A percentile compares a stretch with the other conserved stretches of the same genome.
Evolutionary conservation across 2,329 filamentous ascomycete genomes (phyloP).

Genomic region (Aspergillus phoenicis): DNA sequence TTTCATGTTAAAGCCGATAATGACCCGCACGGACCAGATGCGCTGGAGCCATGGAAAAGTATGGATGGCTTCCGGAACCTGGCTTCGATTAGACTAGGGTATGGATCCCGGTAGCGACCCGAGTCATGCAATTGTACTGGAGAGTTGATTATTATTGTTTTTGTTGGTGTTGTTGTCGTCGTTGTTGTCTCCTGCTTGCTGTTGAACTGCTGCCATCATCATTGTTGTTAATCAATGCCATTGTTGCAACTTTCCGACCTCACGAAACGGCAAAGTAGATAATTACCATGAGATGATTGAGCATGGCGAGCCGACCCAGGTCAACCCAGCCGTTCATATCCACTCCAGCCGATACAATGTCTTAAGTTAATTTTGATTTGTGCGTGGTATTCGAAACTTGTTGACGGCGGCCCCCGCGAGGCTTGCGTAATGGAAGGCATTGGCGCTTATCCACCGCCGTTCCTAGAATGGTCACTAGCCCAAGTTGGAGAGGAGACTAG

Average conservation of each 20-base stretch:
- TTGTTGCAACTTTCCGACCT: no score
- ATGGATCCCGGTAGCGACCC: no score
- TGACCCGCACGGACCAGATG: constrained; percentile 23
- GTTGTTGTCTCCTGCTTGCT: no score
- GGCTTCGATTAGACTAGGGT: background rate
- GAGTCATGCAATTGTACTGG: no score
- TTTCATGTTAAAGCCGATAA: constrained; percentile 19
- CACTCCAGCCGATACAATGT: constrained; percentile 7
- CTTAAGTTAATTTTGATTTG: constrained; percentile 1
- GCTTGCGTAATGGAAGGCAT: constrained; percentile 11
- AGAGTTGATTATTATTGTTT: no score
- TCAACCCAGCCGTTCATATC: background rate
- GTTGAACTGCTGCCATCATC: no score
- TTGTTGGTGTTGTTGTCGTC: no score
- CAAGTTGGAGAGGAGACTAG: background rate
- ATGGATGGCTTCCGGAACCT: constrained; percentile 10
- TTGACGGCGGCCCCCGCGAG: constrained; percentile 4
- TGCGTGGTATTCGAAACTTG: background rate
- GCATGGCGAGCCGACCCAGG: background rate
- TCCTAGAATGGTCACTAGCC: background rate
- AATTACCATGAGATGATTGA: no score
- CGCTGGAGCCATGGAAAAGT: constrained; percentile 8
- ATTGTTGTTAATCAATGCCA: no score
- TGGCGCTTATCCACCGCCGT: constrained; percentile 9
- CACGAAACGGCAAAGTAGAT: no score